Evolutionary conservation across 139 green algal species (phyloP).

Genomic region (Tetradesmus lagerheimii): DNA sequence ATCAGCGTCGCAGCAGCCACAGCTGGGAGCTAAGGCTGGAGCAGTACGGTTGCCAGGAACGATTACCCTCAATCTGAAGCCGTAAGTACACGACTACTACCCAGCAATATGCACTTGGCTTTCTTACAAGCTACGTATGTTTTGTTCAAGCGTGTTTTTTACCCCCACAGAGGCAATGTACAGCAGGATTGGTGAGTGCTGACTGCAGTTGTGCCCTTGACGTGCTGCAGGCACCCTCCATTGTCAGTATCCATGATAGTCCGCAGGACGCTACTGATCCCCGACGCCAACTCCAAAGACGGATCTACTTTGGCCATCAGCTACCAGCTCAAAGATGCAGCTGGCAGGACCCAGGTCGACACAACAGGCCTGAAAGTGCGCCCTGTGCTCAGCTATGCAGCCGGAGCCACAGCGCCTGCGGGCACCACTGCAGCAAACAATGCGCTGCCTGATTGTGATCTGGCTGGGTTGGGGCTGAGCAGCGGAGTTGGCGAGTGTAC

Average conservation of each 20-base stretch:
- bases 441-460: conserved; percentile 2
- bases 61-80: background rate
- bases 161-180: no score
- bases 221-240: conserved; percentile 31
- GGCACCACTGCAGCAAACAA: background rate
- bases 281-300: conserved; percentile 42
- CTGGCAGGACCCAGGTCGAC: conserved; percentile 37
- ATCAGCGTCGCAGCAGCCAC: background rate
- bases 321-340: conserved; percentile 55
- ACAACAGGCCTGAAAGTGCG: conserved; percentile 31
- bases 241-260: conserved; percentile 27
- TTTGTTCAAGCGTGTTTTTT: no score
- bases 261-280: conserved; percentile 47
- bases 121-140: no score
- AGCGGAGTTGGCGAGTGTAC: conserved; percentile 48
- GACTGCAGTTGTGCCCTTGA: no score
- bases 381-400: conserved; percentile 21
- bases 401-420: background rate
- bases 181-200: no score
- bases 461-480: background rate
- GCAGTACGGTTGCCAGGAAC: conserved; percentile 5
- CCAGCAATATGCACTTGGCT: no score
- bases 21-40: background rate
- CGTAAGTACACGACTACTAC: background rate
- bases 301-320: conserved; percentile 37